Base-by-base conservation (phyloP, 345 rosid species). In the Microthlaspi erraticum region DNA sequence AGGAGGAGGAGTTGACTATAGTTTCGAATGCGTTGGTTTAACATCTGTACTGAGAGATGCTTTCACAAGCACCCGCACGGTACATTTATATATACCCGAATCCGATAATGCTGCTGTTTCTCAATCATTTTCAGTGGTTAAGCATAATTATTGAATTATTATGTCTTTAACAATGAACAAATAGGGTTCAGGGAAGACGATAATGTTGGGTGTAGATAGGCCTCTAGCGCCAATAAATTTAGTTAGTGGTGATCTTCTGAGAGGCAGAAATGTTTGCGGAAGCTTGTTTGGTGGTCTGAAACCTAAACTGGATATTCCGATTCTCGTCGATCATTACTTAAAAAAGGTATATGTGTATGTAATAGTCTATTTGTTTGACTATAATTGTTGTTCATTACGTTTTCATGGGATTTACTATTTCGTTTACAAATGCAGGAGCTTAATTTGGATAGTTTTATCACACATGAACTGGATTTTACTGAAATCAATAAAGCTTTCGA, bases 21-120 rank as follows among this genome's bases (percentile, higher is more conserved):
- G 89, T 81, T 91, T 91, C 19, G 94, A 86, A 71, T 88, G 94
- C 71, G 71, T 87, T 64, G 93, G 96, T 11, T 62, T 72, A 62
- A 54, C 85, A 10, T 77, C 87, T 0, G 33, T 75, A 2, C 64
- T 79, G 83, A 43, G 45, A 4, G 88, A 83, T 0, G 90, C 92
- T 71, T 80, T 88, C 60, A 33, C 0, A 1, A 78, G 91, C 69
- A 83, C 73, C 67, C 78, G 86, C 46, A 61, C 60, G 82, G 92
- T 37, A 36, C 8, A 38, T 14, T 7, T 42, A 8, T 17, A 8
- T 17, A 37, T n/a, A n/a, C n/a, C 32, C 31, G 12, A 48, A 8
- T 56, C 56, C n/a, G n/a, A n/a, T n/a, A 9, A 18, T n/a, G n/a
- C n/a, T n/a, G 42, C 26, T 6, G 20, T 16, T 41, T 33, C 45